These are phyloP conservation scores for Panicum virgatum DNA, from an alignment of 202 grass and related monocot species.

Conservation along the genomic window DNA sequence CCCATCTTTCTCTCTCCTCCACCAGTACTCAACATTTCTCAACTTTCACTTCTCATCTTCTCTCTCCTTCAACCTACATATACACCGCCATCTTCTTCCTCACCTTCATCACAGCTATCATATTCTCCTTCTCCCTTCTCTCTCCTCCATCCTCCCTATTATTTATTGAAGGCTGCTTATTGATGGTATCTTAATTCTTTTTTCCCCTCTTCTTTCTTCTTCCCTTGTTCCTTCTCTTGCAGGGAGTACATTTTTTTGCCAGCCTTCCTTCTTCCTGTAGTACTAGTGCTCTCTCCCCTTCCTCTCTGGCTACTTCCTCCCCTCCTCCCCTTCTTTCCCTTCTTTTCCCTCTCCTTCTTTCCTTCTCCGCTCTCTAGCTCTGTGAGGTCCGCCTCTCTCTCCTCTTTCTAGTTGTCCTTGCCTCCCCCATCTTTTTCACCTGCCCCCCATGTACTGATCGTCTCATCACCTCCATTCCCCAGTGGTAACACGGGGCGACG, in stretches of 20 bases:
- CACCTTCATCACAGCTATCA: conserved; percentile 49
- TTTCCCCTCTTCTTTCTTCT: conserved; percentile 16
- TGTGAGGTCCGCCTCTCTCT: conserved; percentile 21
- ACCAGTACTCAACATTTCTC: conserved; percentile 48
- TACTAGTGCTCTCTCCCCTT: conserved; percentile 28
- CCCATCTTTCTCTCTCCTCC: conserved; percentile 29
- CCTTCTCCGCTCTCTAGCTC: conserved; percentile 36
- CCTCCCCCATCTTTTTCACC: conserved; percentile 77
- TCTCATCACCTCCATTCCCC: conserved; percentile 58
- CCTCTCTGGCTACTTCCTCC: neutral
- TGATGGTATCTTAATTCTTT: conserved; percentile 74
- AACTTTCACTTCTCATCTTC: conserved; percentile 44
- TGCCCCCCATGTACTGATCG: conserved; percentile 80
- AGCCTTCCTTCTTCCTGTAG: conserved; percentile 43
- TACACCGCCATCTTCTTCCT: conserved; percentile 20
- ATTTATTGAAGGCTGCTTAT: conserved; percentile 64
- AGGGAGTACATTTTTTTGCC: conserved; percentile 48
- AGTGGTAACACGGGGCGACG: conserved; percentile 35
- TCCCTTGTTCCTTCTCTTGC: conserved; percentile 12
- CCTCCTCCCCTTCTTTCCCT: neutral
- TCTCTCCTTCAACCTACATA: conserved; percentile 37
- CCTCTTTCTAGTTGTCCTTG: conserved; percentile 73
- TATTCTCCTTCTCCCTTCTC: conserved; percentile 30
- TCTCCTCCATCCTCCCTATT: conserved; percentile 37
- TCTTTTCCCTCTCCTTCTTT: conserved; percentile 44